A percentile compares a stretch with the other conserved stretches of the same genome.
Evolutionary conservation across 768 basidiomycete genomes (phyloP).

Genomic region (Phlebiopsis flavidoalba): DNA sequence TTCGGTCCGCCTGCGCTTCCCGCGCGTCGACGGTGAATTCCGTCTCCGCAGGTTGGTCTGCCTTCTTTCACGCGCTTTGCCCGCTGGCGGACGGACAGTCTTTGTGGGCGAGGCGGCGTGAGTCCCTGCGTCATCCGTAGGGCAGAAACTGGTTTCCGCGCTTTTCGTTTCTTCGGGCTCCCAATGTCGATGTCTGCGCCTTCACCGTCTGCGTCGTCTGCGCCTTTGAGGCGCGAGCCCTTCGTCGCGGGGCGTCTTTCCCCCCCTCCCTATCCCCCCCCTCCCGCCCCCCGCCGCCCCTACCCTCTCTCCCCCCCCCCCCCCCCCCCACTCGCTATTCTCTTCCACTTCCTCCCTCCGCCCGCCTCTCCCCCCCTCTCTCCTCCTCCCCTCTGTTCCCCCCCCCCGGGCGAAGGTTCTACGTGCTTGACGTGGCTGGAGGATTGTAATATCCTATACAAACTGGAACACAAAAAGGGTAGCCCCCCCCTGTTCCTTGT

Average conservation of each 20-base stretch:
- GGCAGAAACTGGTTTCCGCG: neutral
- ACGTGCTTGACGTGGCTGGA: slow-evolving; percentile 62
- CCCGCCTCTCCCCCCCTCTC: no score
- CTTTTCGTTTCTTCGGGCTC: neutral
- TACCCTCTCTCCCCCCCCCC: no score
- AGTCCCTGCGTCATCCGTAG: neutral
- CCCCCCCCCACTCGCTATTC: no score
- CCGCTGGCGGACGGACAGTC: neutral
- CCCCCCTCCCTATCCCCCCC: no score
- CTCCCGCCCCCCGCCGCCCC: no score
- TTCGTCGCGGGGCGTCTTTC: neutral
- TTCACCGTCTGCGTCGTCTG: neutral
- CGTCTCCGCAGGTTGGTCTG: neutral
- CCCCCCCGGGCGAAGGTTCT: slow-evolving; percentile 30
- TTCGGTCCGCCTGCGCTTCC: neutral
- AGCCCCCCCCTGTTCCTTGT: slow-evolving; percentile 94
- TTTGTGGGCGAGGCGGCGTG: neutral
- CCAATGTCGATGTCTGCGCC: neutral
- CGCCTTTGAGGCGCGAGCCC: neutral
- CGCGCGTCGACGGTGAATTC: neutral
- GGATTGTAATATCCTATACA: slow-evolving; percentile 69
- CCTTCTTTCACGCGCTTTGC: neutral
- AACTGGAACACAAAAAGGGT: slow-evolving; percentile 85
- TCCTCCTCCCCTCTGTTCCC: slow-evolving; percentile 13
- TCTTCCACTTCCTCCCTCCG: no score